phyloP scores from a whole-genome alignment of 805 yeast species.

The Myxozyma monticola region DNA sequence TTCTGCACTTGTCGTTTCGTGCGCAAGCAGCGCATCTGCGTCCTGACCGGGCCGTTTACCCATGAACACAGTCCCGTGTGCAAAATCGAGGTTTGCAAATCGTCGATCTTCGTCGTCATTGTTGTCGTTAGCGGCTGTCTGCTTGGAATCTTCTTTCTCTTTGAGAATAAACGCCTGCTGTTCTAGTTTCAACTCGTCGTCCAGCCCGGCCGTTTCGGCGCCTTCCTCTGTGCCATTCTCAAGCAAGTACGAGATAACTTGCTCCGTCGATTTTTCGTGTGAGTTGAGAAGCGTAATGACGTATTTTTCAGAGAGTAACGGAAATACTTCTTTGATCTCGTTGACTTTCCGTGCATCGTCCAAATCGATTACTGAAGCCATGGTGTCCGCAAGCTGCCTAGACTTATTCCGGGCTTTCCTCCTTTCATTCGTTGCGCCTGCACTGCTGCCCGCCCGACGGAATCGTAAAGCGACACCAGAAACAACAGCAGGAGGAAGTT shows the following conservation, averaged over 20 bases:
- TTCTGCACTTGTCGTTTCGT: constrained; percentile 2
- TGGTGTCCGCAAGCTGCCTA: not conserved
- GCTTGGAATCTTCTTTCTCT: not conserved
- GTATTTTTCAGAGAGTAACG: constrained; percentile 8
- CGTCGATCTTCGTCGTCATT: constrained; percentile 7
- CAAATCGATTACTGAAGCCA: not conserved
- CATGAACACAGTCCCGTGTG: constrained; percentile 18
- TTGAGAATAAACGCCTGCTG: not conserved
- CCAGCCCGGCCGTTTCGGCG: not conserved
- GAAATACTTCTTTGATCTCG: constrained; percentile 14
- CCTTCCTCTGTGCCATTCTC: constrained; percentile 1
- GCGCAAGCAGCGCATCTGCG: constrained; percentile 20
- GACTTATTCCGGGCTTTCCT: not conserved
- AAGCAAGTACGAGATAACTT: constrained; percentile 14
- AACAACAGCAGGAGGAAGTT: constrained; percentile 2
- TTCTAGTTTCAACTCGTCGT: not conserved
- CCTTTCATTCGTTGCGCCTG: too few species aligned
- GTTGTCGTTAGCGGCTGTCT: not conserved
- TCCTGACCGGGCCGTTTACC: constrained; percentile 11
- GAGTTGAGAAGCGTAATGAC: constrained; percentile 3
- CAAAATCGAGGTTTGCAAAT: constrained; percentile 22
- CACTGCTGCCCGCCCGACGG: not conserved
- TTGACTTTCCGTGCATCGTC: constrained; percentile 12
- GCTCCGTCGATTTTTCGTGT: constrained; percentile 3
- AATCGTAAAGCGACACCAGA: not conserved